Evolutionary conservation across 2,329 filamentous ascomycete genomes (phyloP).

Genomic region (Xylariomycetidae sp.): DNA sequence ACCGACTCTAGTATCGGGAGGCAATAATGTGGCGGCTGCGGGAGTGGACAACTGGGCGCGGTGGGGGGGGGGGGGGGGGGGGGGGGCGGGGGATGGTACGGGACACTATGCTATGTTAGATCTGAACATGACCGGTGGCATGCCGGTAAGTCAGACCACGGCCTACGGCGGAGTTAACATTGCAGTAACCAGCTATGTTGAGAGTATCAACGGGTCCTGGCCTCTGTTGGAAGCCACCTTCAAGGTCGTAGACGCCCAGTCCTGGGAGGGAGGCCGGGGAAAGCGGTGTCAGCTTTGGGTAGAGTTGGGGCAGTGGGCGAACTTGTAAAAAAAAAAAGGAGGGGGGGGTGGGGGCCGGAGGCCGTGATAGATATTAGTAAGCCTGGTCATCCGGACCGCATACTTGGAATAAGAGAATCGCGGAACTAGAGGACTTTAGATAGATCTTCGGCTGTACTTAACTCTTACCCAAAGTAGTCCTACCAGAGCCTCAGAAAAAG

Average conservation of each 20-base stretch:
- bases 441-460: too few species aligned
- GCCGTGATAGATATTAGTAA: too few species aligned
- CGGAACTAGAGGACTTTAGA: too few species aligned
- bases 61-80: constrained; percentile 27
- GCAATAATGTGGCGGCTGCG: constrained; percentile 24
- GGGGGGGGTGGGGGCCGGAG: too few species aligned
- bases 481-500: too few species aligned
- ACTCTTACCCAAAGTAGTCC: too few species aligned
- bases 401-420: too few species aligned
- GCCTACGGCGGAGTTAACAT: constrained; percentile 16
- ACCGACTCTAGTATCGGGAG: too few species aligned
- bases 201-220: constrained; percentile 27
- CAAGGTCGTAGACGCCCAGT: constrained; percentile 35
- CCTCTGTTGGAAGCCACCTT: constrained; percentile 22
- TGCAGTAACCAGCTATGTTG: constrained; percentile 23
- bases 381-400: too few species aligned
- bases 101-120: constrained; percentile 36
- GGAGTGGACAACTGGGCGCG: constrained; percentile 28
- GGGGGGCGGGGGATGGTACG: too few species aligned
- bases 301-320: constrained; percentile 14
- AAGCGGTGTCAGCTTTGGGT: constrained; percentile 42
- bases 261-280: constrained; percentile 45
- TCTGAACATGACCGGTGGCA: constrained; percentile 42
- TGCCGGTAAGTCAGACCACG: constrained; percentile 9
- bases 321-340: too few species aligned